A percentile compares a stretch with the other conserved stretches of the same genome.
Evolutionary conservation across 176 grass and related monocot species (phyloP).

Genomic region (Oryza meyeriana): DNA sequence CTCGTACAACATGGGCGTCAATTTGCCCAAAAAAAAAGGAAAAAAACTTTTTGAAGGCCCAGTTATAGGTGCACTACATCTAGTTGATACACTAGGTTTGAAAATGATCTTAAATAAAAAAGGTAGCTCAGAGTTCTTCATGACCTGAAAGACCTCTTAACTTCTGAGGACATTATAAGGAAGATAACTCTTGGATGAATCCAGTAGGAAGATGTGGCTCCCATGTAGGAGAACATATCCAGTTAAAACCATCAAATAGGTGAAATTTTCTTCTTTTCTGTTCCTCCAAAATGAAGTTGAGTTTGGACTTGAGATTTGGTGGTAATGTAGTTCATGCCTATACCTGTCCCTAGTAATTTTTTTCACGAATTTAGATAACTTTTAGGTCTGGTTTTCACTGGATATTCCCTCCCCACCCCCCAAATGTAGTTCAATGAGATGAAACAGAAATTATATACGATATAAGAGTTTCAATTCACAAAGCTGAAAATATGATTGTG

Average conservation of each 20-base stretch:
- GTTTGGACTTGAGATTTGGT: too few relatives aligned
- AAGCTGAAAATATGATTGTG: background rate
- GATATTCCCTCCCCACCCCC: too few relatives aligned
- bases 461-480: background rate
- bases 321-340: too few relatives aligned
- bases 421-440: too few relatives aligned
- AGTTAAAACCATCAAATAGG: too few relatives aligned
- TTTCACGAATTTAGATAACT: too few relatives aligned
- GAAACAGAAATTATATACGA: background rate
- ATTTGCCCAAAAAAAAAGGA: background rate
- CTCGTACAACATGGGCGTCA: background rate
- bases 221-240: too few relatives aligned
- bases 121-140: background rate
- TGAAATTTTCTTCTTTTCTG: too few relatives aligned
- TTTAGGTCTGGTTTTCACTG: too few relatives aligned
- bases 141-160: background rate
- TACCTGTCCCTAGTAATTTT: too few relatives aligned
- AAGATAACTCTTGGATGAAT: background rate
- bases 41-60: background rate
- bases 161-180: background rate
- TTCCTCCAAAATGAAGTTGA: too few relatives aligned
- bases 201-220: background rate
- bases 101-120: constrained; percentile 6
- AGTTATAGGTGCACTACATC: background rate
- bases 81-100: background rate